phyloP scores from a whole-genome alignment of 805 yeast genomes.

The Kuraishia capsulata region DNA sequence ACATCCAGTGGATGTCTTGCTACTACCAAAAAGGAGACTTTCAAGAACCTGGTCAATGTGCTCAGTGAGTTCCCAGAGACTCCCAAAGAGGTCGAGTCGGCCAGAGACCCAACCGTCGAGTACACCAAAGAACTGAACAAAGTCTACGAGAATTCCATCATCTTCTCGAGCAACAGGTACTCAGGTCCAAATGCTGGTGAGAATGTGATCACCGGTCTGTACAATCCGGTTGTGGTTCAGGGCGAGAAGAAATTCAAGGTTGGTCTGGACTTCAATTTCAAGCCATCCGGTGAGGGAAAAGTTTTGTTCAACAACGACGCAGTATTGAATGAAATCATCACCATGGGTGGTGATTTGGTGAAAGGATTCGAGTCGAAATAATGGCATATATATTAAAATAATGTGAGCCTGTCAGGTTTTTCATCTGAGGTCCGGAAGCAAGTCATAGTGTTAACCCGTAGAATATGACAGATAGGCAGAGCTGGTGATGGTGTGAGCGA shows the following conservation, averaged over 20 bases:
- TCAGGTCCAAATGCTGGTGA: constrained; percentile 43
- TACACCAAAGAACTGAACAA: constrained; percentile 51
- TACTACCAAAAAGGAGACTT: constrained; percentile 48
- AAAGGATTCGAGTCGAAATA: constrained; percentile 20
- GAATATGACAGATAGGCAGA: too few species aligned
- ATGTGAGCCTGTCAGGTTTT: constrained; percentile 11
- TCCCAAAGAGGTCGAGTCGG: constrained; percentile 9
- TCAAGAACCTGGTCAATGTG: constrained; percentile 49
- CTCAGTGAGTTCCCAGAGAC: constrained; percentile 30
- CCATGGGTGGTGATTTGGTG: constrained; percentile 60
- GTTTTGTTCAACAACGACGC: constrained; percentile 65
- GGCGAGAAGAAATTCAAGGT: constrained; percentile 64
- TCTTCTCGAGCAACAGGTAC: constrained; percentile 57
- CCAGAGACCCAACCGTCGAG: constrained; percentile 51
- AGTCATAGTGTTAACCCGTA: too few species aligned
- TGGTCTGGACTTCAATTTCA: constrained; percentile 63
- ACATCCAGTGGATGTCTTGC: constrained; percentile 23
- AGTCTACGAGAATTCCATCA: constrained; percentile 56
- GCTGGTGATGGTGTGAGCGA: too few species aligned
- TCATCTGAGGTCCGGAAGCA: too few species aligned
- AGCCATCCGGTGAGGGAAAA: constrained; percentile 40
- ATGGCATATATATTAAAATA: constrained; percentile 13
- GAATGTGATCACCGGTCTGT: constrained; percentile 70
- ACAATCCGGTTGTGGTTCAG: constrained; percentile 49
- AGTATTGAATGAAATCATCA: constrained; percentile 60